Percentiles rank a stretch among this genome's conserved stretches.
Evolutionary conservation across 805 yeast species (phyloP).

Genomic region (Cyberlindnera samutprakarnensis): DNA sequence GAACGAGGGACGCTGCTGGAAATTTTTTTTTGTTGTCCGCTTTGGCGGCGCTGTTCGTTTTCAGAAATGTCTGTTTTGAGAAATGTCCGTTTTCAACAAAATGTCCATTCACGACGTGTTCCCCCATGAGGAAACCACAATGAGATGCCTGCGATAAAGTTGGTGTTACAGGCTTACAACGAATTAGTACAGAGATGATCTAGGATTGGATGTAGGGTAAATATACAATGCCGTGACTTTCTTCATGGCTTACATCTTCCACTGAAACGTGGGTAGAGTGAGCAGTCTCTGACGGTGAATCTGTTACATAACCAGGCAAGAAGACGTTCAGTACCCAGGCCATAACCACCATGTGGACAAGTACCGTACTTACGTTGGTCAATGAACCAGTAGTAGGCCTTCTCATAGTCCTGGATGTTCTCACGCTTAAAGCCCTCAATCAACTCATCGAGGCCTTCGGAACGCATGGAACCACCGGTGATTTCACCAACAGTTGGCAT

Average conservation of each 20-base stretch:
- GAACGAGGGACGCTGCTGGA: no score
- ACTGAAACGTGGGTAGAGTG: slow-evolving; percentile 93
- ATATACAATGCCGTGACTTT: no score
- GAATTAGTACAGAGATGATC: no score
- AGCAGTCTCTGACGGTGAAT: slow-evolving; percentile 97
- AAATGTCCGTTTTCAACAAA: no score
- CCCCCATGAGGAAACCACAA: no score
- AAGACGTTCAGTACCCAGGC: slow-evolving; percentile 96
- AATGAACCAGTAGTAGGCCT: slow-evolving; percentile 89
- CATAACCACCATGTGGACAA: slow-evolving; percentile 98
- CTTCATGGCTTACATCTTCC: slow-evolving; percentile 93
- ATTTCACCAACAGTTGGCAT: slow-evolving; percentile 99
- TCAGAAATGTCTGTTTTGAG: no score
- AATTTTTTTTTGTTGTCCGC: no score
- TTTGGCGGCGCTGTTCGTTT: no score
- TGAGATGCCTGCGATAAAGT: no score
- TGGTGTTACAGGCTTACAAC: no score
- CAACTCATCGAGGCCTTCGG: slow-evolving; percentile 71
- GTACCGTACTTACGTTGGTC: slow-evolving; percentile 97
- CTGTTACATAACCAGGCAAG: slow-evolving; percentile 97
- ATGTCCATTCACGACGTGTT: no score
- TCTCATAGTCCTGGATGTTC: slow-evolving; percentile 54
- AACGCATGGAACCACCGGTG: slow-evolving; percentile 99
- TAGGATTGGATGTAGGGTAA: no score
- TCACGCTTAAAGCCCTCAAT: slow-evolving; percentile 91